Conservation (phyloP, 768 basidiomycete species). For the Termitomyces heimii region DNA sequence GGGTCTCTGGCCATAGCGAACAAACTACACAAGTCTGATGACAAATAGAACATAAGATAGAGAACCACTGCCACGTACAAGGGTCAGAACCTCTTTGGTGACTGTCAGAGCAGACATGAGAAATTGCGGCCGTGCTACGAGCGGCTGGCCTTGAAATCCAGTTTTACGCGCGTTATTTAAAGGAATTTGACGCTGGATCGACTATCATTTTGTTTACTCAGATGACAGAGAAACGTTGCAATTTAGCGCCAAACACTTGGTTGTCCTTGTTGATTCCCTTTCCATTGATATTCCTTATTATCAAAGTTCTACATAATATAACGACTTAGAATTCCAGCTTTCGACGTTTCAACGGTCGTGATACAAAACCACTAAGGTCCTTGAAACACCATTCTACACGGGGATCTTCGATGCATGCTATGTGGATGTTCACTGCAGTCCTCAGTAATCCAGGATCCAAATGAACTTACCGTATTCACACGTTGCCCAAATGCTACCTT, state of each 20-base stretch:
- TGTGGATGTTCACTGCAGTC: background rate
- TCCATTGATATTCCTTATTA: background rate
- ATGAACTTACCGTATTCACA: background rate
- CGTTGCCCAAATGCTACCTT: background rate
- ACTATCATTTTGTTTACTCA: background rate
- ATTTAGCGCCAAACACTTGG: background rate
- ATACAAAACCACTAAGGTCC: too few species aligned
- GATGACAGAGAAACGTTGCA: background rate
- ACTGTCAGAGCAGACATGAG: background rate
- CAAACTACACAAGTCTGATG: conserved; percentile 1
- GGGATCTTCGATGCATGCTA: background rate
- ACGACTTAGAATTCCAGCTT: background rate
- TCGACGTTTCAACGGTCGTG: too few species aligned
- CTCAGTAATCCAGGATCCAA: background rate
- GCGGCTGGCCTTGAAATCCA: background rate
- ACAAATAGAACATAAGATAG: background rate
- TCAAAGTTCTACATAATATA: too few species aligned
- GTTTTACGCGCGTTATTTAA: background rate
- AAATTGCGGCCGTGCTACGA: background rate
- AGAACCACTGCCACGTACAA: background rate
- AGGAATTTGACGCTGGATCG: background rate
- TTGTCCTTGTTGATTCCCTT: background rate
- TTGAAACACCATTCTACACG: too few species aligned
- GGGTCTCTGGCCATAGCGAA: conserved; percentile 11
- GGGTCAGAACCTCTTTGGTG: background rate